Evolutionary conservation across 495 filamentous ascomycete species (phyloP), one percentile per base, ranked within the genome.

Genomic region (Coniosporium apollinis): DNA sequence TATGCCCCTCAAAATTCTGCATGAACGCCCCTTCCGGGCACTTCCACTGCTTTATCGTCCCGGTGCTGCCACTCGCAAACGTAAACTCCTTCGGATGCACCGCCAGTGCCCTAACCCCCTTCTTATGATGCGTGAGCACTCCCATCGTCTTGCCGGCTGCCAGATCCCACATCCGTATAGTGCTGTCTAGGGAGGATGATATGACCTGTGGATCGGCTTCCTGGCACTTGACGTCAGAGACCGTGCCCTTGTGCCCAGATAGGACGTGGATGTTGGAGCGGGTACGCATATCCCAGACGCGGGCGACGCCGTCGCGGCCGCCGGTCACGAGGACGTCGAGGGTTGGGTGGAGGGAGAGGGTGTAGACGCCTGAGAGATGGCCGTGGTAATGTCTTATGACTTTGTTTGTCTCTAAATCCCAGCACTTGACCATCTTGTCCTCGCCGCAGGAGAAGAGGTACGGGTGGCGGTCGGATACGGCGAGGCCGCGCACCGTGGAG

Each of bases 341-440:
- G 6, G 82, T 92, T 5, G 91, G 91, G 48, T 99, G 91, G 2
- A 96, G 62, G 1, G 76, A 68, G 3, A 99, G 64, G 1, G 87
- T 83, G 59, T 96, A 96, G 3, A 99, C 91, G 45, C 91, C 91
- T 42, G 82, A 91, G 3, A 99, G 64, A 59, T 99, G 91, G 13
- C 91, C 91, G 59, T 99, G 91, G 57, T 96, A 96, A 56, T 99
- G 87, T 21, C 89, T 70, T 47, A 99, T 99, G 36, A 99, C 91
- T 58, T 92, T 93, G 56, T 99, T 99, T 5, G 82, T 89, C 53
- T 99, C 91, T 46, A 99, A 57, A 62, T 99, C 91, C 91, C 91
- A 99, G 62, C 91, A 96, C 59, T 96, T 96, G 22, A 99, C 91
- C 84, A 93, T 94, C 68, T 99, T 99, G 55, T 99, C 91, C 57